Evolutionary conservation across 495 filamentous ascomycete genomes (phyloP).

Genomic region (Penicillium cataractarum): DNA sequence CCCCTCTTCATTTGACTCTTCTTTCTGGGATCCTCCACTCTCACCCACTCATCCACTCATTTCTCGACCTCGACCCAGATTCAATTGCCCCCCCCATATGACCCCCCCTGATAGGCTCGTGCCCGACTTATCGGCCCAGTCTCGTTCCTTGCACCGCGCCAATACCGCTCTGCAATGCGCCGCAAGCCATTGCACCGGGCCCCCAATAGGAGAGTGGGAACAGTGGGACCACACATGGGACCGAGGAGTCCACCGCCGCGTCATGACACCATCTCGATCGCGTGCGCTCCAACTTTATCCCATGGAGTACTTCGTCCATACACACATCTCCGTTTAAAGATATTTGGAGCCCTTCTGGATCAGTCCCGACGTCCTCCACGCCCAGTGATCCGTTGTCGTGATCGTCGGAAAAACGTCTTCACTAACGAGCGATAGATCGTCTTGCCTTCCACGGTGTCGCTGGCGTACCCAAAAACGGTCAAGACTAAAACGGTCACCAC

Average conservation of each 20-base stretch:
- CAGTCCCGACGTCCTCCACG: conserved; percentile 1
- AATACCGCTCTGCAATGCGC: conserved; percentile 1
- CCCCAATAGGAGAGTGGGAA: conserved; percentile 8
- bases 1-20: background rate
- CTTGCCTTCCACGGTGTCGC: conserved; percentile 55
- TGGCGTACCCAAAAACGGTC: conserved; percentile 47
- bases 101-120: conserved; percentile 25
- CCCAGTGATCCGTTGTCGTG: conserved; percentile 27
- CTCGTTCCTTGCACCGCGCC: conserved; percentile 15
- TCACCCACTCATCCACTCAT: background rate
- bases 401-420: conserved; percentile 43
- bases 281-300: conserved; percentile 4
- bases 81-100: conserved; percentile 10
- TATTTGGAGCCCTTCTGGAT: background rate
- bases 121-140: conserved; percentile 23
- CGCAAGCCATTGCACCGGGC: conserved; percentile 6
- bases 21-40: conserved; percentile 1
- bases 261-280: conserved; percentile 15
- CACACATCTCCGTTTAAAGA: background rate
- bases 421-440: conserved; percentile 52
- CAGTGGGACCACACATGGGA: conserved; percentile 18
- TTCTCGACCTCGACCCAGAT: conserved; percentile 19
- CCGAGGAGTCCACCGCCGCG: conserved; percentile 16
- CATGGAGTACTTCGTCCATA: background rate
- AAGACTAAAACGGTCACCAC: conserved; percentile 63